Base-by-base conservation (phyloP, 768 basidiomycete species). In the Dendrothele bispora region DNA sequence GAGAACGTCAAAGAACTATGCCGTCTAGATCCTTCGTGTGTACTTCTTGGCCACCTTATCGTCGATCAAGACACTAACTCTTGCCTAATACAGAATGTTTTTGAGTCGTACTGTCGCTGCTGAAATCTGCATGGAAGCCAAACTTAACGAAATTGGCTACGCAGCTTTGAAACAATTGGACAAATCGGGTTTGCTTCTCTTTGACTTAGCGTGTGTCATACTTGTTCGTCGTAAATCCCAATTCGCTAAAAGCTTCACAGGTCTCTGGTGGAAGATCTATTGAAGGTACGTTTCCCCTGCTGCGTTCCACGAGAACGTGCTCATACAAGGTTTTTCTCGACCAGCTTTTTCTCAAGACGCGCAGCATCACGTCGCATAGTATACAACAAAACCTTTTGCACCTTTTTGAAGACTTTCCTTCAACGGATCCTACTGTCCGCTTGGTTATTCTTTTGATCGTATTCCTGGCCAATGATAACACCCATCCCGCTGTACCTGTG, bases 51-150 rank as follows among this genome's bases (percentile, higher is more conserved):
- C n/a, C 30, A 24, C 47, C 18, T 10, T 15, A 27, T 17, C 3
- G 20, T 10, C 14, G 15, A 32, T 14, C 48, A 8, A 18, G 49
- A 35, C 39, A 59, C 35, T 35, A 54, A 28, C 18, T 25, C 35
- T 22, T 39, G 25, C 25, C 50, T 34, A 32, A 28, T 52, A 12
- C 51, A 90, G 88, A 40, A 89, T 91, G 87, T 91, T 88, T 61
- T 71, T 90, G 41, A 87, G 82, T 56, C 82, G 88, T 38, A 89
- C 88, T 11, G 86, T 91, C n/a, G 88, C 87, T 1, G 86, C 82
- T 2, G 88, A 91, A 60, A 78, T 88, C 21, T 87, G 86, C 57
- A 88, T 91, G 84, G 88, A 91, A 63, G 80, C 83, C 15, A 84
- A 83, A 64, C 63, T 72, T 14, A 91, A 91, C 49, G 82, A 86